phyloP scores from a whole-genome alignment of 2,329 filamentous ascomycete species.

The Xenoacremonium recifei region DNA sequence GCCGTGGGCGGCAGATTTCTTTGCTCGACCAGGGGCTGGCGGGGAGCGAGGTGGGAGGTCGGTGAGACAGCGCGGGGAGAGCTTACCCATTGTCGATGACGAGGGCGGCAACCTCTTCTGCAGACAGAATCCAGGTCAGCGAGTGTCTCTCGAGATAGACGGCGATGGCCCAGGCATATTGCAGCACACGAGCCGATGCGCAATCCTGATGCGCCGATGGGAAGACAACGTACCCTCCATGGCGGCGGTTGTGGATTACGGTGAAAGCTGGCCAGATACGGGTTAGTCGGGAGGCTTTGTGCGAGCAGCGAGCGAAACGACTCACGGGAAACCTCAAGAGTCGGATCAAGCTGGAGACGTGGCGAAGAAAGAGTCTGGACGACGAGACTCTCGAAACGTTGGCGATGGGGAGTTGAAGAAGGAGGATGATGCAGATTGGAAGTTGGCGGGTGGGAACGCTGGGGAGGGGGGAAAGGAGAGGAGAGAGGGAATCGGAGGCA shows the following conservation, averaged over 20 bases:
- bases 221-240: conserved; percentile 54
- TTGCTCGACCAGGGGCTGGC: conserved; percentile 16
- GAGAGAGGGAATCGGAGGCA: no score
- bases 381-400: conserved; percentile 26
- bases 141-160: conserved; percentile 17
- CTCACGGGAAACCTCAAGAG: conserved; percentile 23
- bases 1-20: no score
- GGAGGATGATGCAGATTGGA: conserved; percentile 29
- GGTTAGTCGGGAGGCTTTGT: conserved; percentile 26
- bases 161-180: conserved; percentile 20
- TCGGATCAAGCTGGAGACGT: conserved; percentile 26
- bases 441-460: conserved; percentile 26
- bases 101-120: conserved; percentile 99
- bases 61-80: conserved; percentile 38
- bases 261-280: conserved; percentile 34
- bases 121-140: conserved; percentile 46
- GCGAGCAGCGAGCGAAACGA: conserved; percentile 19
- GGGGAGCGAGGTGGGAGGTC: conserved; percentile 31
- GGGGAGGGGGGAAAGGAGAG: conserved; percentile 31
- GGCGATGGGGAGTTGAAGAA: conserved; percentile 23
- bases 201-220: conserved; percentile 29
- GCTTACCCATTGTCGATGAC: conserved; percentile 99
- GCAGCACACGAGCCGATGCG: conserved; percentile 22
- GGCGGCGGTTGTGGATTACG: conserved; percentile 42
- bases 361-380: conserved; percentile 29